phyloP scores from a whole-genome alignment of 179 eudicot species.

The Nepenthes alata region DNA sequence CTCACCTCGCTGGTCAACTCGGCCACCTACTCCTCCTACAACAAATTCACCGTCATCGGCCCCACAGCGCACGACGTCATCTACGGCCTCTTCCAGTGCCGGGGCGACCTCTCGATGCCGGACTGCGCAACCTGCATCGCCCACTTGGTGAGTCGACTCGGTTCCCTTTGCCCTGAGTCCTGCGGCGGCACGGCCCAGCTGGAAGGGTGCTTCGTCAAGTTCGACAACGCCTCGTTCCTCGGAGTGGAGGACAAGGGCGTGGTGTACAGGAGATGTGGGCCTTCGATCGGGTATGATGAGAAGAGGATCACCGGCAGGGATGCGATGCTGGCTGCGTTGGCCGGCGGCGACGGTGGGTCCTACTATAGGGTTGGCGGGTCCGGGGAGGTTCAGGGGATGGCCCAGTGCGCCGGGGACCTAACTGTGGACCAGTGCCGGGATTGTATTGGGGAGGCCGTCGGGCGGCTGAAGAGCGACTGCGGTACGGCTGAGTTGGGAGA shows the following conservation, averaged over 20 bases:
- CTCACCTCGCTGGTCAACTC: conserved; percentile 73
- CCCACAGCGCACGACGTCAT: conserved; percentile 29
- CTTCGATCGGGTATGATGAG: conserved; percentile 24
- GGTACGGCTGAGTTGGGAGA: conserved; percentile 43
- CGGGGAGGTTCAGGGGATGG: conserved; percentile 45
- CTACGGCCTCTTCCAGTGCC: conserved; percentile 79
- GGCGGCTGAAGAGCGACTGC: conserved; percentile 44
- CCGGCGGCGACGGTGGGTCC: conserved; percentile 22
- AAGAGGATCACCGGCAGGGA: conserved; percentile 25
- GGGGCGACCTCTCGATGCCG: conserved; percentile 58
- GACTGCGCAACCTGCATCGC: conserved; percentile 50
- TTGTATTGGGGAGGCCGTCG: conserved; percentile 52
- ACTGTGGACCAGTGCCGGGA: conserved; percentile 53
- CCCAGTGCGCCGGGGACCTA: conserved; percentile 75
- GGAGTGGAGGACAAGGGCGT: conserved; percentile 62
- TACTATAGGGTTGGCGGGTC: conserved; percentile 44
- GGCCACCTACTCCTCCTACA: conserved; percentile 50
- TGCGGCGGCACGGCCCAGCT: conserved; percentile 56
- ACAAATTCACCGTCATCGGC: conserved; percentile 54
- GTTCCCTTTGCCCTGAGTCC: conserved; percentile 35
- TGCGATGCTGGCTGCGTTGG: conserved; percentile 32
- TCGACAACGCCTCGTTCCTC: conserved; percentile 46
- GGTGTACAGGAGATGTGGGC: conserved; percentile 53
- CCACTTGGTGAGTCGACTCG: conserved; percentile 36
- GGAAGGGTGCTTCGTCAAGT: conserved; percentile 62